phyloP scores from a whole-genome alignment of 441 rosid species.

The Caryocar brasiliense region DNA sequence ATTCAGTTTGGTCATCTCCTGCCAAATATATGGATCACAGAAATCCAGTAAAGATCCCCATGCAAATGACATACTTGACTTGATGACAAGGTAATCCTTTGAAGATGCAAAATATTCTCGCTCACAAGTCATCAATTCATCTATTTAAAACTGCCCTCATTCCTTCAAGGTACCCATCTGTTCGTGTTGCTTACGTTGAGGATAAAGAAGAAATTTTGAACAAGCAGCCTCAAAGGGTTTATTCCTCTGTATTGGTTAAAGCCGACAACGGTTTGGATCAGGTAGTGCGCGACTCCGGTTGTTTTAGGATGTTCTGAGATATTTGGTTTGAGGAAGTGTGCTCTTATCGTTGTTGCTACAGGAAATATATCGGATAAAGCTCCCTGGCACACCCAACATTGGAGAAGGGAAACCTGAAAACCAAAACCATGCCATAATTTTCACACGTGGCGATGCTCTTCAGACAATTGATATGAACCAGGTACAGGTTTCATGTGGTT shows the following conservation, averaged over 20 bases:
- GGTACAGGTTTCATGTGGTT: constrained; percentile 29
- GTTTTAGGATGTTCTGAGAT: not conserved
- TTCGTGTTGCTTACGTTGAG: constrained; percentile 94
- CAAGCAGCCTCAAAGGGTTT: constrained; percentile 36
- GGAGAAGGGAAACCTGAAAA: constrained; percentile 99
- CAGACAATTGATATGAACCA: constrained; percentile 98
- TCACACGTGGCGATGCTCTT: constrained; percentile 96
- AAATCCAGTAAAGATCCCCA: constrained; percentile 84
- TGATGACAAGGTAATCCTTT: constrained; percentile 66
- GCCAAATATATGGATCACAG: constrained; percentile 80
- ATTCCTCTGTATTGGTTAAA: constrained; percentile 80
- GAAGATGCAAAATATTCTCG: not conserved
- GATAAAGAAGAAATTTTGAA: constrained; percentile 74
- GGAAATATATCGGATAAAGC: constrained; percentile 91
- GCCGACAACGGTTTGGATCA: constrained; percentile 71
- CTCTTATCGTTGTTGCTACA: constrained; percentile 21
- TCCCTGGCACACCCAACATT: constrained; percentile 89
- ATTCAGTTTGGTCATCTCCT: constrained; percentile 73
- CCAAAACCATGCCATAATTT: constrained; percentile 88
- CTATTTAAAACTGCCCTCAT: constrained; percentile 11
- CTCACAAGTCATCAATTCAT: constrained; percentile 1
- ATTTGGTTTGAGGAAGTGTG: not conserved
- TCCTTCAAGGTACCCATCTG: constrained; percentile 68
- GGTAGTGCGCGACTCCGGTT: constrained; percentile 31
- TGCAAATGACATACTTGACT: constrained; percentile 74